Percentiles rank a stretch among this genome's conserved stretches.
phyloP scores from a whole-genome alignment of 306 rosid genomes.

The Quillaja saponaria region DNA sequence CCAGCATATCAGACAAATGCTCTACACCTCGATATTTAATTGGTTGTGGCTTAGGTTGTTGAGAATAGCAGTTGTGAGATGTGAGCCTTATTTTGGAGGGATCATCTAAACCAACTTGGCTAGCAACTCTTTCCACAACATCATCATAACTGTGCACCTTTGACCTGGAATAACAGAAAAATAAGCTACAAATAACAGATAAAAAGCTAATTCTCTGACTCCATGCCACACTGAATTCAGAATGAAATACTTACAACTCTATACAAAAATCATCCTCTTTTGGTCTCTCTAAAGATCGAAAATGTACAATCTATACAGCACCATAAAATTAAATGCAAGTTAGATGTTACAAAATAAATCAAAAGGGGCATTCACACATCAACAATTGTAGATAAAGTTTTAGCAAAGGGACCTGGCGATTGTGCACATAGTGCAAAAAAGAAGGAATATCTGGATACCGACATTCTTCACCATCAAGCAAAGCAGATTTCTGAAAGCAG shows the following conservation, averaged over 20 bases:
- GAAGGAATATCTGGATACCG: conserved; percentile 79
- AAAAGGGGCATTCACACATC: neutral
- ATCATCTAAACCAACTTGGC: conserved; percentile 62
- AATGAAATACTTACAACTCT: conserved; percentile 64
- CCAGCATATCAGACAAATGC: conserved; percentile 75
- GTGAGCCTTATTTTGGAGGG: conserved; percentile 84
- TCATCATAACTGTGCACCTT: conserved; percentile 64
- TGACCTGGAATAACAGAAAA: conserved; percentile 46
- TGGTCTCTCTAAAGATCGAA: conserved; percentile 81
- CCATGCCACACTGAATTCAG: no score
- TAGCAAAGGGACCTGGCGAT: conserved; percentile 64
- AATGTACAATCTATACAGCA: conserved; percentile 74
- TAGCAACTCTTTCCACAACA: conserved; percentile 69
- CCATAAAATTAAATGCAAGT: neutral
- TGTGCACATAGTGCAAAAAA: conserved; percentile 84
- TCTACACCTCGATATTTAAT: conserved; percentile 76
- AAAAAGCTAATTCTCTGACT: neutral
- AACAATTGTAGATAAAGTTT: neutral
- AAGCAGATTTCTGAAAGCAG: conserved; percentile 73
- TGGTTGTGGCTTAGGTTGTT: conserved; percentile 89
- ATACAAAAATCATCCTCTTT: conserved; percentile 85
- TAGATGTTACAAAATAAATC: neutral
- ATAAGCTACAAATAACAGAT: neutral
- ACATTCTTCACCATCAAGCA: conserved; percentile 49
- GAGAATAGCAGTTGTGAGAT: conserved; percentile 85